These are phyloP conservation scores for Periglandula ipomoeae DNA, from an alignment of 2,329 filamentous ascomycete genomes.

Conservation along the genomic window DNA sequence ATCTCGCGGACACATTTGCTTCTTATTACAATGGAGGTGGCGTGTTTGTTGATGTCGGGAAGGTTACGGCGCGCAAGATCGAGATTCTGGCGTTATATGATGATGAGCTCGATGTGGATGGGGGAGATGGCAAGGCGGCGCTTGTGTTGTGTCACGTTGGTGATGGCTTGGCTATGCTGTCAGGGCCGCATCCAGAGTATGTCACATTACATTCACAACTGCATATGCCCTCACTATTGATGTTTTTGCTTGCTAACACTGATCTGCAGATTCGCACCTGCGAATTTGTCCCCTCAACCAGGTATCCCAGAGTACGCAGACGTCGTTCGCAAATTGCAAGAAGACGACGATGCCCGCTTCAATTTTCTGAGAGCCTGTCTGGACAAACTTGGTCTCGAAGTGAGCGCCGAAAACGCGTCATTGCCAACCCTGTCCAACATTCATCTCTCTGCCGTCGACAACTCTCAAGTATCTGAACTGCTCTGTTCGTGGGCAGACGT, in stretches of 20 bases:
- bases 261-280: slow-evolving; percentile 62
- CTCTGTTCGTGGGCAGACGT: slow-evolving; percentile 58
- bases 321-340: slow-evolving; percentile 57
- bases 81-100: slow-evolving; percentile 76
- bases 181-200: slow-evolving; percentile 86
- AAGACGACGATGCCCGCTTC: slow-evolving; percentile 60
- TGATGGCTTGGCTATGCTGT: slow-evolving; percentile 69
- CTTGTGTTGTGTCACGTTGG: slow-evolving; percentile 78
- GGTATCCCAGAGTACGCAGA: slow-evolving; percentile 60
- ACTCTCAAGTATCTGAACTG: slow-evolving; percentile 57
- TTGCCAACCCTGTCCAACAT: slow-evolving; percentile 74
- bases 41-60: slow-evolving; percentile 74
- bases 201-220: slow-evolving; percentile 7
- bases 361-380: slow-evolving; percentile 74
- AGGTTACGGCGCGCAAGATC: slow-evolving; percentile 53
- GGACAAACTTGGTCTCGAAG: slow-evolving; percentile 69
- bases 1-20: slow-evolving; percentile 52
- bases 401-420: slow-evolving; percentile 57
- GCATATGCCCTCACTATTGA: background rate
- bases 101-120: slow-evolving; percentile 65
- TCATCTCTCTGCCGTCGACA: slow-evolving; percentile 65
- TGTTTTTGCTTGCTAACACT: slow-evolving; percentile 7
- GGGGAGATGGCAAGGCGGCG: slow-evolving; percentile 65
- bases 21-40: slow-evolving; percentile 94
- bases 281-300: slow-evolving; percentile 62